Conservation (phyloP, 1,139 yeast species). For the Blastobotrys arbuscula region DNA sequence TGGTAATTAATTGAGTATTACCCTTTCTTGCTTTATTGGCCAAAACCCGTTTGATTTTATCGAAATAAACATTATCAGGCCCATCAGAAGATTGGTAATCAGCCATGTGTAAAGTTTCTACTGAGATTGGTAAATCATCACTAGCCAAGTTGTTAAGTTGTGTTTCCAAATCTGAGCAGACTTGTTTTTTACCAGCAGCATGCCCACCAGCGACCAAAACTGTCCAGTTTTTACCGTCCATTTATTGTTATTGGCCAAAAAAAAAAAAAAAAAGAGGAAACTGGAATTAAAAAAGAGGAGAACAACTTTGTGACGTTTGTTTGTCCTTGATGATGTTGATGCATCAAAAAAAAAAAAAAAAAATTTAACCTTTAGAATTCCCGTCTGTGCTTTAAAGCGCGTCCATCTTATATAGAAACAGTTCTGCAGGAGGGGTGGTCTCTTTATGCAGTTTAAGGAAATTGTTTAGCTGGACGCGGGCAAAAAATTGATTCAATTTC, state of each 20-base stretch:
- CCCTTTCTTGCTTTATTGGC: conserved; percentile 8
- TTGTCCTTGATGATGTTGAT: too few relatives aligned
- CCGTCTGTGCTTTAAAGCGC: too few relatives aligned
- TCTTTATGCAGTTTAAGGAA: too few relatives aligned
- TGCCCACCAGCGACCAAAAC: conserved; percentile 72
- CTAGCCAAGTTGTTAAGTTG: conserved; percentile 15
- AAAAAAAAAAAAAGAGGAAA: not conserved
- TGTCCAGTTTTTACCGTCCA: conserved; percentile 29
- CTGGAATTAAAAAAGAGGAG: not conserved
- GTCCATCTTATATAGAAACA: too few relatives aligned
- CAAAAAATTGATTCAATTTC: too few relatives aligned
- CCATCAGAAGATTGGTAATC: conserved; percentile 18
- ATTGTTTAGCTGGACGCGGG: too few relatives aligned
- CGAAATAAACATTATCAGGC: conserved; percentile 40
- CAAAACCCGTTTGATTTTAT: conserved; percentile 28
- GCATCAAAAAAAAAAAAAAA: conserved; percentile 2
- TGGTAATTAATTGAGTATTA: conserved; percentile 35
- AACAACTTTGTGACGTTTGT: too few relatives aligned
- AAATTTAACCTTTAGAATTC: too few relatives aligned
- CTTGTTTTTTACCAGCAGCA: conserved; percentile 53
- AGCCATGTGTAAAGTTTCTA: conserved; percentile 29
- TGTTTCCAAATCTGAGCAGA: conserved; percentile 26
- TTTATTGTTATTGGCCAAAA: not conserved
- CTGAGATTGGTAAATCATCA: conserved; percentile 15
- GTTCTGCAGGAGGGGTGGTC: too few relatives aligned